Base-by-base conservation (phyloP, 1,139 yeast genomes). In the Scheffersomyces quercinus region DNA sequence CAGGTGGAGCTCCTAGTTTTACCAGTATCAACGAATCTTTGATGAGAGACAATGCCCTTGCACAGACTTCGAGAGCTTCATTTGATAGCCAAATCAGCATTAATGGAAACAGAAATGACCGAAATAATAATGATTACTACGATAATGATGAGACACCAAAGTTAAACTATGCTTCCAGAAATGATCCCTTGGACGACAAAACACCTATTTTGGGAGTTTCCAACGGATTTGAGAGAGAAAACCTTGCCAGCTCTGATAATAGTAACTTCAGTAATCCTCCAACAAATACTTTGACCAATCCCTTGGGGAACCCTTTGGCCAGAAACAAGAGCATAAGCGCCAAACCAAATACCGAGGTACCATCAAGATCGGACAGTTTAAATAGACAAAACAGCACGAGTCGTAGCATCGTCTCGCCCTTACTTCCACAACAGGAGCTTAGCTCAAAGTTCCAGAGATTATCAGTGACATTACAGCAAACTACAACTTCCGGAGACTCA, bases 401-500 rank as follows among this genome's bases (percentile, higher is more conserved):
- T 10, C 35, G 24, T n/a, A 31, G 35, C n/a, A 15, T 14, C 7
- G 5, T 8, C 11, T 41, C 51, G 29, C 55, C 58, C 2, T 47
- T 47, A 10, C 56, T 70, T 9, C 77, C 77, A 3, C 73, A 64
- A 40, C 70, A 68, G 40, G 65, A 62, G 38, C 58, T 74, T 36
- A 64, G 68, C 39, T 51, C 55, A 6, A 72, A 71, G 50, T 75
- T 75, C 48, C 68, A 71, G 44, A 47, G 79, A 15, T 60, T 75
- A 29, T 70, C 77, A 1, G 50, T 64, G 46, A 71, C 77, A 1
- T 58, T 75, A 34, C 75, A 69, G 42, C 65, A 66, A 29, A 54
- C 67, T 2, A 42, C 54, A 20, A 62, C 74, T 0, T 68, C 77
- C 4, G 68, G 68, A 12, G 77, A 73, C 44, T 73, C 78, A 2